A percentile compares a stretch with the other conserved stretches of the same genome.
Conservation (phyloP, 1,284 basidiomycete genomes). For the Microbotryum violaceum region DNA sequence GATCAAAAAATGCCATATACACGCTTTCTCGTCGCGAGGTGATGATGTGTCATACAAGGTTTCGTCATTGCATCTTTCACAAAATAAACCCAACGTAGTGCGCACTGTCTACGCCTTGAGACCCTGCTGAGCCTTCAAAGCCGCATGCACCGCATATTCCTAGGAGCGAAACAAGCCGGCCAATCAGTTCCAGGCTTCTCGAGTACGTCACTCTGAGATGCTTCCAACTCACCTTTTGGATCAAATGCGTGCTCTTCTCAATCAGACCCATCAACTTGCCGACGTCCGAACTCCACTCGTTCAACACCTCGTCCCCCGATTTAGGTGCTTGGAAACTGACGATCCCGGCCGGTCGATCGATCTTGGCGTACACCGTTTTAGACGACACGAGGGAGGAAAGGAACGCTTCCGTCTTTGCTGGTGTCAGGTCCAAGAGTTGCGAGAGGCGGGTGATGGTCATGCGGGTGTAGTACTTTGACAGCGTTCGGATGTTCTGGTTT, state of each 20-base stretch:
- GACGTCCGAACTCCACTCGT: constrained; percentile 94
- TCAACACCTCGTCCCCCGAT: constrained; percentile 79
- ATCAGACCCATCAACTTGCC: constrained; percentile 59
- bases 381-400: constrained; percentile 83
- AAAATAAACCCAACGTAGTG: not conserved
- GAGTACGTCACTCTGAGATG: not conserved
- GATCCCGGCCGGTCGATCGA: constrained; percentile 84
- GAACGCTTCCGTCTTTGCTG: constrained; percentile 74
- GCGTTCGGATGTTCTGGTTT: constrained; percentile 89
- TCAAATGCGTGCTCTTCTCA: constrained; percentile 49
- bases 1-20: too few species aligned
- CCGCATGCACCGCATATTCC: constrained; percentile 39
- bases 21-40: too few species aligned
- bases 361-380: constrained; percentile 84
- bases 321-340: constrained; percentile 64
- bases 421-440: constrained; percentile 75
- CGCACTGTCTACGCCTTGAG: not conserved
- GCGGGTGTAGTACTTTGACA: constrained; percentile 88
- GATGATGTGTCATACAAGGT: too few species aligned
- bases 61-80: too few species aligned
- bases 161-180: not conserved
- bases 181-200: not conserved
- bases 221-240: constrained; percentile 43
- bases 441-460: constrained; percentile 79
- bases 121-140: constrained; percentile 27